These are phyloP conservation scores for Helianthus annuus DNA, from an alignment of 129 eudicot species.

Conservation along the genomic window DNA sequence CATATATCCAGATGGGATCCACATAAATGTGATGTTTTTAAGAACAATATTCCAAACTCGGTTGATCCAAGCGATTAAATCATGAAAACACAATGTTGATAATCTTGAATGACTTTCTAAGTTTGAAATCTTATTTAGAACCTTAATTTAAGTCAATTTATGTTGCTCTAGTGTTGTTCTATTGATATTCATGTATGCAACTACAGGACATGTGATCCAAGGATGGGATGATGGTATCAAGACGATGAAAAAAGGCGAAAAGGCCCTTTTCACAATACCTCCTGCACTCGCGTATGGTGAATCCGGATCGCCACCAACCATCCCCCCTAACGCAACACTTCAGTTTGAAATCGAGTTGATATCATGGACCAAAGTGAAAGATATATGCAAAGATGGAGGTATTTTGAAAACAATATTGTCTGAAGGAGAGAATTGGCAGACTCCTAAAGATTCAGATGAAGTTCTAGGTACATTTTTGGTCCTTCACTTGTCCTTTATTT, in stretches of 20 bases:
- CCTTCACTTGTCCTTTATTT: constrained; percentile 1
- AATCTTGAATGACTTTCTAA: constrained; percentile 5
- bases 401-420: constrained; percentile 55
- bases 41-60: neutral
- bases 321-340: constrained; percentile 79
- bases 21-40: neutral
- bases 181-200: neutral
- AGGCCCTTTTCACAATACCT: constrained; percentile 61
- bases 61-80: neutral
- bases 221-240: constrained; percentile 83
- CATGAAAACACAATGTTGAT: neutral
- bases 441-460: constrained; percentile 67
- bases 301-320: constrained; percentile 56
- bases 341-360: constrained; percentile 66
- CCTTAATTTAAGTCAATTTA: neutral
- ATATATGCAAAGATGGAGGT: constrained; percentile 70
- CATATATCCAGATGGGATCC: neutral
- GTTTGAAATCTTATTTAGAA: neutral
- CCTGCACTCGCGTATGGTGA: constrained; percentile 72
- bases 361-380: constrained; percentile 64
- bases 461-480: constrained; percentile 47
- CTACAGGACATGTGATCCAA: constrained; percentile 78
- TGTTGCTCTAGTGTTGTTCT: neutral
- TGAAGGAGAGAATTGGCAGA: constrained; percentile 86
- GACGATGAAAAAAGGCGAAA: constrained; percentile 82